These are phyloP conservation scores for Kwoniella sp. DNA, from an alignment of 768 basidiomycete species.

Conservation along the genomic window DNA sequence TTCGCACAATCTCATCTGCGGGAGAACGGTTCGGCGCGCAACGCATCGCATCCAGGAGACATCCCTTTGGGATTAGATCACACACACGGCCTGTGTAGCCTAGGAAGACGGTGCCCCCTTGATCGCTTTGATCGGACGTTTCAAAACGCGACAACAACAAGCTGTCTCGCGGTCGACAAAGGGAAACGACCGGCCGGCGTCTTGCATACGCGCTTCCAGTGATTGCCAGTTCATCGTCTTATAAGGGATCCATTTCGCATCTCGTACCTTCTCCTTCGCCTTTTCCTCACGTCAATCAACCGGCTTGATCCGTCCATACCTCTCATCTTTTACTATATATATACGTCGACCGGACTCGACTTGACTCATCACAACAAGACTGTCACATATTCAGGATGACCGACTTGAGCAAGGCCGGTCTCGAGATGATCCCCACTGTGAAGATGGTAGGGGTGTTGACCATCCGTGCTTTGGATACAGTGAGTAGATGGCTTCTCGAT, in stretches of 20 bases:
- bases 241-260: neutral
- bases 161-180: neutral
- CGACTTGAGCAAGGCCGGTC: conserved; percentile 15
- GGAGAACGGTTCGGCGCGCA: neutral
- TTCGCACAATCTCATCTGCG: neutral
- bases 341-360: neutral
- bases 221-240: neutral
- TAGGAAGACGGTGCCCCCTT: neutral
- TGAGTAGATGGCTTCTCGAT: conserved; percentile 21
- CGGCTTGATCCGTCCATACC: neutral
- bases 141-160: neutral
- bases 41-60: neutral
- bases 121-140: neutral
- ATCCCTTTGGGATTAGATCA: neutral
- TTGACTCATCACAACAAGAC: too few species aligned
- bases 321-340: neutral
- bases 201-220: too few species aligned
- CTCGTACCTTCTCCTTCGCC: neutral
- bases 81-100: too few species aligned
- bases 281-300: neutral
- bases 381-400: neutral
- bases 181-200: neutral
- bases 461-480: conserved; percentile 27
- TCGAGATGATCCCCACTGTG: conserved; percentile 17
- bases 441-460: conserved; percentile 21